Conservation (phyloP, 805 yeast species). For the Pichia cabralensis region DNA sequence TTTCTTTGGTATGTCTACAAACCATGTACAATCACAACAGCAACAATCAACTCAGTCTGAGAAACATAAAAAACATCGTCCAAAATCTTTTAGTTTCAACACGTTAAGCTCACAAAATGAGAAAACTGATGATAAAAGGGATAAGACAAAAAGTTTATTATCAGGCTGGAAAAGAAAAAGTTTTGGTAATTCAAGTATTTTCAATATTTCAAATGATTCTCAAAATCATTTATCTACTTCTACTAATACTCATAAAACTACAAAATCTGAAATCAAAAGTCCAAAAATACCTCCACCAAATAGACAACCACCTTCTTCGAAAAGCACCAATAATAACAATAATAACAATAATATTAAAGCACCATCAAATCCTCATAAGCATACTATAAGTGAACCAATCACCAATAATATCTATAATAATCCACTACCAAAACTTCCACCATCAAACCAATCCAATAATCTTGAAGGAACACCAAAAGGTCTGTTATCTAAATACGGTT, state of each 20-base stretch:
- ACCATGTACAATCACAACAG: background rate
- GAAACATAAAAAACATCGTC: constrained; percentile 2
- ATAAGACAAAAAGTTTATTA: constrained; percentile 22
- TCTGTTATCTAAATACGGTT: constrained; percentile 17
- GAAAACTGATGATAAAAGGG: constrained; percentile 15
- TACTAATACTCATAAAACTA: no score
- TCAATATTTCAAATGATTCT: no score
- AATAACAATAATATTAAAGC: background rate
- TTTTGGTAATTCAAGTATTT: constrained; percentile 7
- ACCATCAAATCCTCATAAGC: background rate
- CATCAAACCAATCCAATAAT: background rate
- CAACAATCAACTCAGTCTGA: background rate
- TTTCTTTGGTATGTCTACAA: constrained; percentile 19
- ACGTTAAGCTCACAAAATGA: constrained; percentile 1
- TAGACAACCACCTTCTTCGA: no score
- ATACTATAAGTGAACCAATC: background rate
- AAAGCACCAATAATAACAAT: background rate
- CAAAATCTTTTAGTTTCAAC: constrained; percentile 11
- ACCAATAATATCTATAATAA: background rate
- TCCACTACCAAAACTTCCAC: constrained; percentile 4
- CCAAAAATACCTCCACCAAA: background rate
- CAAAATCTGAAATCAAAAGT: background rate
- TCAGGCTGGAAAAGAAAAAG: constrained; percentile 25
- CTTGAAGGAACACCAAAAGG: background rate
- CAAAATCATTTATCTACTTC: no score